phyloP scores from a whole-genome alignment of 345 rosid genomes.

The Citrus unshiu region DNA sequence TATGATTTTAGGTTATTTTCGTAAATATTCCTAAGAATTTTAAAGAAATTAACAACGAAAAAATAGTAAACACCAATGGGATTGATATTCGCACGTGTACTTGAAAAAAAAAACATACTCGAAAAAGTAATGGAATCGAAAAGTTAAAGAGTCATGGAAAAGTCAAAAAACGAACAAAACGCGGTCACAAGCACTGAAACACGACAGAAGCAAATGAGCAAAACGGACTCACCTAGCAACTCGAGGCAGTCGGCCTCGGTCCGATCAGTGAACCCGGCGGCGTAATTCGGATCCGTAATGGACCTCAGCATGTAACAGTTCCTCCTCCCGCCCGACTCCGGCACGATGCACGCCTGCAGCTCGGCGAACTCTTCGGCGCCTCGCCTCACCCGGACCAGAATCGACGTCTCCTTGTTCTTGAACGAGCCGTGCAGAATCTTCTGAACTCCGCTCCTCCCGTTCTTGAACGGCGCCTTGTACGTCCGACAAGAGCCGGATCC shows the following conservation, averaged over 20 bases:
- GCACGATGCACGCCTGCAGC: constrained; percentile 93
- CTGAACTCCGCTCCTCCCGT: constrained; percentile 77
- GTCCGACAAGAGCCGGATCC: constrained; percentile 17
- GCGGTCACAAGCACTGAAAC: neutral
- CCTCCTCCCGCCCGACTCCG: constrained; percentile 61
- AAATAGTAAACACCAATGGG: too few species aligned
- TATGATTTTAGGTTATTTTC: too few species aligned
- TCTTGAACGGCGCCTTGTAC: constrained; percentile 73
- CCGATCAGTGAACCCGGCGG: constrained; percentile 85
- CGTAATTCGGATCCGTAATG: constrained; percentile 83
- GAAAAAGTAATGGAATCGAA: neutral
- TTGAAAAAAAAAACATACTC: too few species aligned
- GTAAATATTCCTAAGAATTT: too few species aligned
- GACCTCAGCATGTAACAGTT: constrained; percentile 71
- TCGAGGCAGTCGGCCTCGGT: constrained; percentile 76
- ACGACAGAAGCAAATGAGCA: neutral
- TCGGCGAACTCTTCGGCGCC: constrained; percentile 59
- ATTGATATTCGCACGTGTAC: neutral
- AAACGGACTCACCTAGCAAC: constrained; percentile 65
- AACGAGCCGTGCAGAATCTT: constrained; percentile 66
- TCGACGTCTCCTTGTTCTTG: constrained; percentile 75
- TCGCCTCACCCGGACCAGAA: constrained; percentile 71
- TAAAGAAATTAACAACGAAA: too few species aligned
- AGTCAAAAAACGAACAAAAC: neutral
- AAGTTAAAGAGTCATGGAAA: constrained; percentile 14